Evolutionary conservation across 2,329 filamentous ascomycete genomes (phyloP).

Genomic region (Cladosporium colombiae): DNA sequence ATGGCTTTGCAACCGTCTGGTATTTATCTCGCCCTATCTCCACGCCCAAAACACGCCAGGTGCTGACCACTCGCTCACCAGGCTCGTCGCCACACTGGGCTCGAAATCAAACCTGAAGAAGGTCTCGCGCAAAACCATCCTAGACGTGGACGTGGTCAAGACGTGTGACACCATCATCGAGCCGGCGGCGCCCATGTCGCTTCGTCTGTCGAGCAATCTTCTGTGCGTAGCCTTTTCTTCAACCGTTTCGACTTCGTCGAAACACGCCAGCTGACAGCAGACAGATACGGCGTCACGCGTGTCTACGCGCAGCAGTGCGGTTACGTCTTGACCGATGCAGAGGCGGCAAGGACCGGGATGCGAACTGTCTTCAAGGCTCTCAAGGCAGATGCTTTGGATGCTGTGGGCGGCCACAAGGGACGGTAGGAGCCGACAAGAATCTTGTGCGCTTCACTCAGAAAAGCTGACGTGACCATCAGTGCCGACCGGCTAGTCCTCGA

Average conservation of each 20-base stretch:
- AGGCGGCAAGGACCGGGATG: conserved; percentile 74
- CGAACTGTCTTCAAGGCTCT: conserved; percentile 63
- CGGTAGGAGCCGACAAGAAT: conserved; percentile 55
- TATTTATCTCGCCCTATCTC: conserved; percentile 46
- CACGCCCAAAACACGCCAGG: not conserved
- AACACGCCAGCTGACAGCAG: conserved; percentile 19
- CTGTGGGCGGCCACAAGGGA: conserved; percentile 64
- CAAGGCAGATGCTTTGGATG: conserved; percentile 64
- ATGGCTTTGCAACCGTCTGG: conserved; percentile 96
- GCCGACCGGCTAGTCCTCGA: conserved; percentile 73
- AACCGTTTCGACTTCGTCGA: not conserved
- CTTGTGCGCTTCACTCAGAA: not conserved
- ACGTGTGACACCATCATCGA: conserved; percentile 87
- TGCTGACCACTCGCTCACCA: conserved; percentile 41
- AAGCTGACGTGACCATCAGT: conserved; percentile 47
- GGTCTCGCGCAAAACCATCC: conserved; percentile 81
- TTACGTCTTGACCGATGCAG: conserved; percentile 80
- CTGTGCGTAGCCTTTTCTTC: conserved; percentile 56
- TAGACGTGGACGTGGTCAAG: conserved; percentile 81
- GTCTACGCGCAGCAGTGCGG: conserved; percentile 85
- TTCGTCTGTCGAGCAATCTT: conserved; percentile 85
- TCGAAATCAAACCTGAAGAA: conserved; percentile 69
- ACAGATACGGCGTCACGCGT: conserved; percentile 73
- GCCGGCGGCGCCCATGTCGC: conserved; percentile 81
- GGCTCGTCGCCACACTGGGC: conserved; percentile 89